Evolutionary conservation across 768 basidiomycete species (phyloP).

Genomic region (Hebeloma cylindrosporum): DNA sequence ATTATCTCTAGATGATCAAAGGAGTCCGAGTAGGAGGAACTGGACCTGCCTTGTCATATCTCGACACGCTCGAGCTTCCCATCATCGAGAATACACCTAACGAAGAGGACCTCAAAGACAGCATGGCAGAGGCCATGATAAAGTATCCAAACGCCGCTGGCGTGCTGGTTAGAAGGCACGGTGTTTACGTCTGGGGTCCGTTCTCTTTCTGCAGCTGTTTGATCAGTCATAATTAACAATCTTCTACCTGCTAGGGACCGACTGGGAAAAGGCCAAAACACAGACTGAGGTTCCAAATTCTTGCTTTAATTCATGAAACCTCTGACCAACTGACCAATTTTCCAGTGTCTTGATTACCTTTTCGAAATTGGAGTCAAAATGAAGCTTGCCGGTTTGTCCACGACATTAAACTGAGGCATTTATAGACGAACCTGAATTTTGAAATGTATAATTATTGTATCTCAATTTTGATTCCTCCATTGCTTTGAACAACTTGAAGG

Average conservation of each 20-base stretch:
- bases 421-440: too few relatives aligned
- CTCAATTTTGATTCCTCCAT: too few relatives aligned
- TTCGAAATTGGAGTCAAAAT: slow-evolving; percentile 88
- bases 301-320: background rate
- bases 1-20: slow-evolving; percentile 79
- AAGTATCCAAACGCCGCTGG: slow-evolving; percentile 78
- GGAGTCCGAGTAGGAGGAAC: slow-evolving; percentile 77
- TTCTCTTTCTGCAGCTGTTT: background rate
- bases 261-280: slow-evolving; percentile 90
- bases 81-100: slow-evolving; percentile 92
- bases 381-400: slow-evolving; percentile 61
- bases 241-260: slow-evolving; percentile 41
- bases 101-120: slow-evolving; percentile 86
- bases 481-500: too few relatives aligned
- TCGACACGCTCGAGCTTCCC: slow-evolving; percentile 82
- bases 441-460: too few relatives aligned
- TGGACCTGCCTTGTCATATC: slow-evolving; percentile 75
- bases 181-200: slow-evolving; percentile 87
- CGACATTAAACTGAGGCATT: slow-evolving; percentile 33
- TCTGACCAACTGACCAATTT: background rate
- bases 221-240: slow-evolving; percentile 8
- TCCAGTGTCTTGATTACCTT: slow-evolving; percentile 84
- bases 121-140: slow-evolving; percentile 84
- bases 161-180: slow-evolving; percentile 75
- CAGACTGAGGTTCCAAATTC: slow-evolving; percentile 64